Evolutionary conservation across 805 yeast genomes (phyloP).

Genomic region (Candida succiphila): DNA sequence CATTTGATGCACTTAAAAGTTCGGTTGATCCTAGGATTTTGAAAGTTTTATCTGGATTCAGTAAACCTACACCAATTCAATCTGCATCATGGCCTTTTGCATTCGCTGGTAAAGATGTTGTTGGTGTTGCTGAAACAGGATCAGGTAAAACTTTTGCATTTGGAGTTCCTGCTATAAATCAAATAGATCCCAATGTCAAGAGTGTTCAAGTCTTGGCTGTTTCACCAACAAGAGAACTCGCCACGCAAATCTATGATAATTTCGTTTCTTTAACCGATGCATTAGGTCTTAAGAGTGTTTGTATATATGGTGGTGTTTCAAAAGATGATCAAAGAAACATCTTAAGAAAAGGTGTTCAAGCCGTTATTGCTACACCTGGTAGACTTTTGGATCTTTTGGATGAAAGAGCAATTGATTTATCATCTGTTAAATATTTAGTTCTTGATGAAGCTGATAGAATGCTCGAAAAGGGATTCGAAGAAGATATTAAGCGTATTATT

Average conservation of each 20-base stretch:
- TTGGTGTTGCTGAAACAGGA: conserved; percentile 96
- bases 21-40: conserved; percentile 44
- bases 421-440: conserved; percentile 65
- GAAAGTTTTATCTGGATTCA: conserved; percentile 57
- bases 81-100: conserved; percentile 87
- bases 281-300: conserved; percentile 59
- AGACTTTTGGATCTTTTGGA: conserved; percentile 83
- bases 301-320: conserved; percentile 96
- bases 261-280: conserved; percentile 53
- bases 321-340: conserved; percentile 81
- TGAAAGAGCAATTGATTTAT: conserved; percentile 72
- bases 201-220: conserved; percentile 73
- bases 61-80: conserved; percentile 93
- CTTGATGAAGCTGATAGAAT: conserved; percentile 98
- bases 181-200: conserved; percentile 36
- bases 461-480: conserved; percentile 97
- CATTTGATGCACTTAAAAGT: conserved; percentile 50
- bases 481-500: conserved; percentile 82
- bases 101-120: conserved; percentile 80
- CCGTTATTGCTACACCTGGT: conserved; percentile 98
- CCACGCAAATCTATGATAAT: conserved; percentile 87
- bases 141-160: conserved; percentile 97
- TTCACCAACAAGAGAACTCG: conserved; percentile 96
- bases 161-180: conserved; percentile 92
- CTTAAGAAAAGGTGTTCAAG: conserved; percentile 53